phyloP scores from a whole-genome alignment of 2,329 filamentous ascomycete genomes.

The Trichoderma koningiopsis region DNA sequence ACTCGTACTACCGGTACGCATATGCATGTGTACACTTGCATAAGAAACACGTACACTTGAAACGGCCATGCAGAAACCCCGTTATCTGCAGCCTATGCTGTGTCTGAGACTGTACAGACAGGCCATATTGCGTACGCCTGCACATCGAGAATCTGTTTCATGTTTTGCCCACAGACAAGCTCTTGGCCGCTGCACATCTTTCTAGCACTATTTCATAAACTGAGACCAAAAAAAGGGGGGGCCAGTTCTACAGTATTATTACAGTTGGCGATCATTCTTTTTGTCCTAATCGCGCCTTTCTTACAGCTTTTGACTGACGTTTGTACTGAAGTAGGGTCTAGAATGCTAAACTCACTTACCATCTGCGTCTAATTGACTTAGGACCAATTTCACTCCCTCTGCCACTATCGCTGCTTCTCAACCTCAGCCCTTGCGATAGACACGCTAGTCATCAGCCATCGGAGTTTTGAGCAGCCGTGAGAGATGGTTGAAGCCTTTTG shows the following conservation, averaged over 20 bases:
- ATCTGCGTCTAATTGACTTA: background rate
- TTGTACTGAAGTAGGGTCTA: background rate
- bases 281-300: background rate
- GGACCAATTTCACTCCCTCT: constrained; percentile 2
- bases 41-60: background rate
- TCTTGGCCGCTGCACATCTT: background rate
- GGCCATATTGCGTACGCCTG: background rate
- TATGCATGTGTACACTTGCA: constrained; percentile 5
- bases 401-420: background rate
- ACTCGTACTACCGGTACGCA: background rate
- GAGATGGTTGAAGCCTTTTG: background rate
- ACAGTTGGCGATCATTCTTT: background rate
- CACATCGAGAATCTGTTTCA: constrained; percentile 7
- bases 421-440: background rate
- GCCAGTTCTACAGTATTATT: background rate
- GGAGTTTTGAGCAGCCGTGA: background rate
- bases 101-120: constrained; percentile 14
- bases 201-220: background rate
- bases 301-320: background rate
- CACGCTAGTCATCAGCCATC: background rate
- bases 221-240: constrained; percentile 1
- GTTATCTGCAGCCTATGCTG: background rate
- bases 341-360: background rate
- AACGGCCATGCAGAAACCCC: constrained; percentile 1
- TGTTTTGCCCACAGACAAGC: background rate